Evolutionary conservation across 805 yeast species (phyloP).

Genomic region (Kuraishia cidri): DNA sequence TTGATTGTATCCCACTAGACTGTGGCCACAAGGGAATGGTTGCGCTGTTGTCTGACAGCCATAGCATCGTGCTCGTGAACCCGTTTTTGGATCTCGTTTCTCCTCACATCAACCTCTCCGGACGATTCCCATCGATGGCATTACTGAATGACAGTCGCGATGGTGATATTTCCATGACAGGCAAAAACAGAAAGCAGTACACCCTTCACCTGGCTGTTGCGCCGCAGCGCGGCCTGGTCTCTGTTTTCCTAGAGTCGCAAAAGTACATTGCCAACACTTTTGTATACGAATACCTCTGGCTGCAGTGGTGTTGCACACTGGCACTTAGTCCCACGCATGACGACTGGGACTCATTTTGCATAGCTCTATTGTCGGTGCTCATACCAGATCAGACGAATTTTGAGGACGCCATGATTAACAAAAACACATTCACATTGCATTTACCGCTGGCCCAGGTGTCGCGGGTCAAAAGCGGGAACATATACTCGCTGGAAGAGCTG

Average conservation of each 20-base stretch:
- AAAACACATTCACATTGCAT: conserved; percentile 15
- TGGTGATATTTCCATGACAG: conserved; percentile 13
- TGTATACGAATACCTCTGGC: conserved; percentile 48
- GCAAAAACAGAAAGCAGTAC: conserved; percentile 12
- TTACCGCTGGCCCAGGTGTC: conserved; percentile 13
- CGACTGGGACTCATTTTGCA: conserved; percentile 56
- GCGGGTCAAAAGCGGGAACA: conserved; percentile 7
- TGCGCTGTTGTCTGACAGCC: conserved; percentile 25
- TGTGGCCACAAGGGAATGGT: conserved; percentile 32
- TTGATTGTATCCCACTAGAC: conserved; percentile 13
- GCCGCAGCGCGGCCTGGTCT: conserved; percentile 36
- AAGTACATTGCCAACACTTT: conserved; percentile 48
- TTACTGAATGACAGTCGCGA: conserved; percentile 13
- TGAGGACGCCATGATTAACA: conserved; percentile 5
- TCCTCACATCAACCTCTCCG: conserved; percentile 15
- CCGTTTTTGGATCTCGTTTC: conserved; percentile 49
- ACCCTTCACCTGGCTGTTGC: conserved; percentile 26
- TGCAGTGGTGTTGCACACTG: conserved; percentile 52
- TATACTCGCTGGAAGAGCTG: conserved; percentile 39
- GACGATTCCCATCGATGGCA: conserved; percentile 11
- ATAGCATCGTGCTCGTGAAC: conserved; percentile 33
- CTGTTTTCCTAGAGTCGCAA: conserved; percentile 37
- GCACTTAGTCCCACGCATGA: conserved; percentile 27
- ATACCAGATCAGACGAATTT: conserved; percentile 32
- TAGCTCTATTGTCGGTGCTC: conserved; percentile 38